Percentiles rank a stretch among this genome's conserved stretches.
Evolutionary conservation across 345 rosid genomes (phyloP).

Genomic region (Citropsis articulata): DNA sequence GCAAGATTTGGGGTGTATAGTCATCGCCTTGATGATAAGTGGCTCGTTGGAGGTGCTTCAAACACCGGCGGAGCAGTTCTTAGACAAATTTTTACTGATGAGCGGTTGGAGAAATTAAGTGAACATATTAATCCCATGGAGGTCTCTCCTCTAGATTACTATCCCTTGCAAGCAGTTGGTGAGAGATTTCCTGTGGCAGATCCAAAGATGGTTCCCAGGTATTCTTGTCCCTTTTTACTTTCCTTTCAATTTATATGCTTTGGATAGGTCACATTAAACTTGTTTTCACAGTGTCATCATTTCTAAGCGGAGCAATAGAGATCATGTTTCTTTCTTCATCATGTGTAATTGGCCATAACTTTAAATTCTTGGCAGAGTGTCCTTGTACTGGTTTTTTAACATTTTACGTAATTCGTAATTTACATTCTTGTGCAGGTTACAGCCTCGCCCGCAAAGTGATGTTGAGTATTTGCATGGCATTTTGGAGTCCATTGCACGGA

Average conservation of each 20-base stretch:
- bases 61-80: conserved; percentile 97
- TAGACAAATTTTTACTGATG: conserved; percentile 69
- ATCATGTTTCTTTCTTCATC: neutral
- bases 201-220: conserved; percentile 84
- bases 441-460: conserved; percentile 78
- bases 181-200: conserved; percentile 91
- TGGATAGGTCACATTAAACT: neutral
- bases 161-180: conserved; percentile 67
- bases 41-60: conserved; percentile 99
- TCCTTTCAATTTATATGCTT: neutral
- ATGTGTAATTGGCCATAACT: neutral
- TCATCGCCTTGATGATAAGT: conserved; percentile 89
- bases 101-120: conserved; percentile 65
- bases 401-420: neutral
- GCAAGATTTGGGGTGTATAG: conserved; percentile 92
- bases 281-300: neutral
- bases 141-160: conserved; percentile 74
- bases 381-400: neutral
- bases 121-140: conserved; percentile 58
- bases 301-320: neutral
- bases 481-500: conserved; percentile 83
- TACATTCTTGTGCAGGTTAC: conserved; percentile 47
- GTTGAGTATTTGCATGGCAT: conserved; percentile 87
- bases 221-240: neutral
- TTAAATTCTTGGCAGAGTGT: neutral